phyloP scores from a whole-genome alignment of 2,329 filamentous ascomycete species.

The Laburnicola sp. region DNA sequence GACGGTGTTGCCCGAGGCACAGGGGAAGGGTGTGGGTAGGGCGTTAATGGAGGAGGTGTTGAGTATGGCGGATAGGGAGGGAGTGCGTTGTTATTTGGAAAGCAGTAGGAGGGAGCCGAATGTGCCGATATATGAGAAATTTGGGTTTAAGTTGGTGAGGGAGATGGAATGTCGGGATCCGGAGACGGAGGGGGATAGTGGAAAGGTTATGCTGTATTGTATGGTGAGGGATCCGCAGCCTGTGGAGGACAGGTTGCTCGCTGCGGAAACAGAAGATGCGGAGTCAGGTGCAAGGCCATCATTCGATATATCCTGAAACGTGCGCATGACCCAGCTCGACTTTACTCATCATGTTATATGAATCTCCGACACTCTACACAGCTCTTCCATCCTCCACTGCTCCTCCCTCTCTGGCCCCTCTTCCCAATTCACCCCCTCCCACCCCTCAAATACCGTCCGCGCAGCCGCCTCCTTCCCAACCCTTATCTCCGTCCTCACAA shows the following conservation, averaged over 20 bases:
- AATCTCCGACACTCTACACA: constrained; percentile 21
- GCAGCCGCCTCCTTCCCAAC: constrained; percentile 28
- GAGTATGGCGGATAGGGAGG: constrained; percentile 64
- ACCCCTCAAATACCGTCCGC: constrained; percentile 30
- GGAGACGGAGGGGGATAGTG: constrained; percentile 51
- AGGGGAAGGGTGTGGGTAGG: constrained; percentile 68
- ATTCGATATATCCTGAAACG: too few species aligned
- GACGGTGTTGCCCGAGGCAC: constrained; percentile 65
- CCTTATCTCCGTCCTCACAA: constrained; percentile 18
- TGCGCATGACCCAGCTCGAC: neutral
- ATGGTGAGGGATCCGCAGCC: constrained; percentile 48
- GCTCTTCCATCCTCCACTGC: constrained; percentile 14
- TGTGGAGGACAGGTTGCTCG: neutral
- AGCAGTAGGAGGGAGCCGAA: constrained; percentile 70
- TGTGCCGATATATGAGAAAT: constrained; percentile 68
- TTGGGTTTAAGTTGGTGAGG: constrained; percentile 67
- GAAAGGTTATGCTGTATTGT: constrained; percentile 50
- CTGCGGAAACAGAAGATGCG: neutral
- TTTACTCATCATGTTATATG: constrained; percentile 12
- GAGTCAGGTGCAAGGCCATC: neutral
- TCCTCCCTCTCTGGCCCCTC: constrained; percentile 26
- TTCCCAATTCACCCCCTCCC: constrained; percentile 33
- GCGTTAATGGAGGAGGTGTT: constrained; percentile 67
- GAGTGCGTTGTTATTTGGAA: constrained; percentile 69
- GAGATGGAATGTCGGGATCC: constrained; percentile 69